A percentile compares a stretch with the other conserved stretches of the same genome.
Conservation (phyloP, 768 basidiomycete genomes). For the Rhizopogon sp. region DNA sequence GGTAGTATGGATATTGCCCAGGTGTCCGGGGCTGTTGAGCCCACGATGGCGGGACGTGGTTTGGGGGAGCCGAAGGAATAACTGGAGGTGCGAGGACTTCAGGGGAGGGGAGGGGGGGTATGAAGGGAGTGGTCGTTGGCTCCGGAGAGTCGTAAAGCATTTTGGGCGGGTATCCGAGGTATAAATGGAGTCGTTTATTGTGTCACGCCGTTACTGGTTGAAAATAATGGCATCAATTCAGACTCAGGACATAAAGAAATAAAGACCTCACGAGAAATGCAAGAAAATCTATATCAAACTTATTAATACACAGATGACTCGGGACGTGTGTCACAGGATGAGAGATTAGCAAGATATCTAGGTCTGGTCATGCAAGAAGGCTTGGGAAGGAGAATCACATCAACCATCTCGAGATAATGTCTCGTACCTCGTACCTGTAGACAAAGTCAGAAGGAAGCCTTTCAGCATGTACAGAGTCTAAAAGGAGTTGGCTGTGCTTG, state of each 20-base stretch:
- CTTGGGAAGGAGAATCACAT: conserved; percentile 1
- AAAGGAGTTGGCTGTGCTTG: neutral
- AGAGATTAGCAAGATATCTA: neutral
- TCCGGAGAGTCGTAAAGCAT: conserved; percentile 28
- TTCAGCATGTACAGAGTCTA: neutral
- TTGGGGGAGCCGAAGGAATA: conserved; percentile 25
- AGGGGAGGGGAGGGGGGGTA: conserved; percentile 33
- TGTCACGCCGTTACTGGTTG: conserved; percentile 18
- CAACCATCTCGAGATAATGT: neutral
- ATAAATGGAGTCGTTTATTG: conserved; percentile 16
- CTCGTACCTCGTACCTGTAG: neutral
- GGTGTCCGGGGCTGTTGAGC: conserved; percentile 27
- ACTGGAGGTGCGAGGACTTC: conserved; percentile 29
- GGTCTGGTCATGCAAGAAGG: conserved; percentile 5
- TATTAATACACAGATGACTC: conserved; percentile 13
- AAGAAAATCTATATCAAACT: conserved; percentile 1
- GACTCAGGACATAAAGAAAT: neutral
- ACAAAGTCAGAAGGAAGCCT: neutral
- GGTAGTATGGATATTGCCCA: conserved; percentile 35
- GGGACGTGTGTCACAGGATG: conserved; percentile 3
- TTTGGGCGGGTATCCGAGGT: conserved; percentile 11
- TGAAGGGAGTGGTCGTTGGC: conserved; percentile 31
- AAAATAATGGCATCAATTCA: conserved; percentile 8
- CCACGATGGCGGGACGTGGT: conserved; percentile 28
- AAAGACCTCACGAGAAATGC: conserved; percentile 12